Conservation (phyloP, 2,329 filamentous ascomycete species). For the Seiridium unicorne region DNA sequence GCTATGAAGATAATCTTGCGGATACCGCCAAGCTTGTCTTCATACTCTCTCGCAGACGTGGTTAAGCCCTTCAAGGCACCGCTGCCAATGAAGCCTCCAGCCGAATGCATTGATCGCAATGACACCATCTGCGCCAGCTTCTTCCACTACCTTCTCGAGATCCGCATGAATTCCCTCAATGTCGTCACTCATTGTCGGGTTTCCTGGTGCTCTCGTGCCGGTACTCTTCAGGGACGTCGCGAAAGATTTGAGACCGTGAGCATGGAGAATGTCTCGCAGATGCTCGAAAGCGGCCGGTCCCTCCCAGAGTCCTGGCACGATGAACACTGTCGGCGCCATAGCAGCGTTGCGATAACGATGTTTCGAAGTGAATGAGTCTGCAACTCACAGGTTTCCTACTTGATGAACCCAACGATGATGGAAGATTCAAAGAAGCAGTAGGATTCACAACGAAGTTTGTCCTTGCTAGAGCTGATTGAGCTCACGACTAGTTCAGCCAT, state of each 20-base stretch:
- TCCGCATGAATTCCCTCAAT: constrained; percentile 15
- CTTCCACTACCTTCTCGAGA: constrained; percentile 14
- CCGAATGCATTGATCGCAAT: constrained; percentile 19
- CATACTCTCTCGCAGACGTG: not conserved
- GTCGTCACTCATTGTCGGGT: constrained; percentile 20
- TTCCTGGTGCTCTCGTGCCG: constrained; percentile 15
- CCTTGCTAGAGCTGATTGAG: no score
- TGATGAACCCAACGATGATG: no score
- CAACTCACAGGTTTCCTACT: no score
- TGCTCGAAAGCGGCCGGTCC: constrained; percentile 15
- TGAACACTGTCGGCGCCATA: constrained; percentile 14
- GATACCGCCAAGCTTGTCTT: constrained; percentile 16
- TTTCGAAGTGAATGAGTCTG: no score
- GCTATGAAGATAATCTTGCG: constrained; percentile 18
- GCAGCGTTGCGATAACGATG: no score
- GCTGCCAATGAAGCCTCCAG: constrained; percentile 18
- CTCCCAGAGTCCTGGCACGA: constrained; percentile 24
- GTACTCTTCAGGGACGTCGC: constrained; percentile 15
- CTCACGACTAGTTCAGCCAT: no score
- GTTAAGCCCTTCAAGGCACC: constrained; percentile 18
- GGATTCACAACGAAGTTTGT: no score
- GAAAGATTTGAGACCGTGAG: constrained; percentile 3
- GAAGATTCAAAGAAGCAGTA: no score
- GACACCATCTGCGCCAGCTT: constrained; percentile 12
- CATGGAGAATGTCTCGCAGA: constrained; percentile 10